These are phyloP conservation scores for Artomyces pyxidatus DNA, from an alignment of 768 basidiomycete genomes.

Conservation along the genomic window DNA sequence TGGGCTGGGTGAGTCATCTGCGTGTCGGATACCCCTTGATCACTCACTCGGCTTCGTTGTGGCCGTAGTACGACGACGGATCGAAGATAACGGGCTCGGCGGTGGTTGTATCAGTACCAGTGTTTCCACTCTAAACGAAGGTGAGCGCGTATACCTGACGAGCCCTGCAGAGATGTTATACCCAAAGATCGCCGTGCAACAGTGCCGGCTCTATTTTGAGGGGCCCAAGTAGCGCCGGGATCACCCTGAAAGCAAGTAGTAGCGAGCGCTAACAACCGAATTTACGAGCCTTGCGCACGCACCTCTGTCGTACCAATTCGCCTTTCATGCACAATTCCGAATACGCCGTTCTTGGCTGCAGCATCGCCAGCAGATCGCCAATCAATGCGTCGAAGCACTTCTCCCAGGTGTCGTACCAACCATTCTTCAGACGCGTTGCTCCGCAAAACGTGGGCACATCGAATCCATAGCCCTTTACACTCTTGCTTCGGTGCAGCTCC, in stretches of 20 bases:
- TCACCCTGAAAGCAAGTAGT: constrained; percentile 39
- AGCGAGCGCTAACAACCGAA: background rate
- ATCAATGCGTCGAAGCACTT: constrained; percentile 58
- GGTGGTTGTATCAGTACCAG: constrained; percentile 45
- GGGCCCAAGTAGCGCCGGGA: constrained; percentile 57
- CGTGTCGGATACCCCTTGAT: background rate
- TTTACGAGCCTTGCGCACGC: constrained; percentile 14
- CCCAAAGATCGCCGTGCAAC: constrained; percentile 79
- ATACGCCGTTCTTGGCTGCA: constrained; percentile 34
- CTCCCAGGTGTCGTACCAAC: constrained; percentile 69
- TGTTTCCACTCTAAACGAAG: constrained; percentile 57
- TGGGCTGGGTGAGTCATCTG: background rate
- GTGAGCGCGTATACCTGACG: background rate
- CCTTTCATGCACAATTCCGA: constrained; percentile 43
- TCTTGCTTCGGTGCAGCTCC: constrained; percentile 54
- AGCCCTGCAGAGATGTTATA: constrained; percentile 24
- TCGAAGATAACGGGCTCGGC: constrained; percentile 67
- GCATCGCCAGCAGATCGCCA: constrained; percentile 43
- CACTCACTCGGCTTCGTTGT: constrained; percentile 74
- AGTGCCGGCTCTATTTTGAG: constrained; percentile 58
- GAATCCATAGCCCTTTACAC: constrained; percentile 58
- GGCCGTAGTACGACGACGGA: constrained; percentile 72
- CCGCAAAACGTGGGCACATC: constrained; percentile 72
- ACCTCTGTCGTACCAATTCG: constrained; percentile 41
- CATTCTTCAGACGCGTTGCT: constrained; percentile 58